Base-by-base conservation (phyloP, 1,284 basidiomycete genomes). In the Cryptococcus sp. region DNA sequence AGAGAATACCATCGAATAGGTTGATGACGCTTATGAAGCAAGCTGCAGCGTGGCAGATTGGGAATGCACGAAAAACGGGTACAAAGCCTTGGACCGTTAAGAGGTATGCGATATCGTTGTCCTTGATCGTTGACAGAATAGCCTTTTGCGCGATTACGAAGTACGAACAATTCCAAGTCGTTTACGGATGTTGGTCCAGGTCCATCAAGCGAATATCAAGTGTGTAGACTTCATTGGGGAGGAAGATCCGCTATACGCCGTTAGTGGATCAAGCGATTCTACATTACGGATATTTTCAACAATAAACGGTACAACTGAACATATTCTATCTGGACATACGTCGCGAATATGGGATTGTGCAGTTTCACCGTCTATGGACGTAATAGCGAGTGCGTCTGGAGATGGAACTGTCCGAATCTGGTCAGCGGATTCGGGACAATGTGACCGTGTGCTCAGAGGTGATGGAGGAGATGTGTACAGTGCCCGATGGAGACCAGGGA, bases 381-480 rank as follows among this genome's bases (percentile, higher is more conserved):
- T 64, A 13, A 61, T 80, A 2, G 72, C 72, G 0, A 76, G 71
- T 44, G 78, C 73, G 0, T 75, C 74, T 0, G 79, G 78, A 3
- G 79, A 80, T 51, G 75, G 78, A 3, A 77, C 74, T 1, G 74
- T 80, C 41, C 72, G 79, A 45, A 63, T 81, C 5, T 81, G 80
- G 80, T 63, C 67, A 13, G 60, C 66, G 0, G 59, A 64, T 41
- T 55, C 62, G 14, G 68, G 62, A 5, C 53, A 62, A 11, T 70
- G 65, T 49, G 46, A 51, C 5, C 53, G 53, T 10, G 66, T 71
- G 3, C 50, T 78, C 7, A 58, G 61, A 13, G 73, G 67, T 14
- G 67, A 71, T 48, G 68, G 68, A 4, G 80, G 80, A 2, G 80
- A 81, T 59, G 74, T 80, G 3, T 81, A 81, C 60, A 66, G 72